These are phyloP conservation scores for Takashimella koratensis DNA, from an alignment of 1,284 basidiomycete species.

Conservation along the genomic window DNA sequence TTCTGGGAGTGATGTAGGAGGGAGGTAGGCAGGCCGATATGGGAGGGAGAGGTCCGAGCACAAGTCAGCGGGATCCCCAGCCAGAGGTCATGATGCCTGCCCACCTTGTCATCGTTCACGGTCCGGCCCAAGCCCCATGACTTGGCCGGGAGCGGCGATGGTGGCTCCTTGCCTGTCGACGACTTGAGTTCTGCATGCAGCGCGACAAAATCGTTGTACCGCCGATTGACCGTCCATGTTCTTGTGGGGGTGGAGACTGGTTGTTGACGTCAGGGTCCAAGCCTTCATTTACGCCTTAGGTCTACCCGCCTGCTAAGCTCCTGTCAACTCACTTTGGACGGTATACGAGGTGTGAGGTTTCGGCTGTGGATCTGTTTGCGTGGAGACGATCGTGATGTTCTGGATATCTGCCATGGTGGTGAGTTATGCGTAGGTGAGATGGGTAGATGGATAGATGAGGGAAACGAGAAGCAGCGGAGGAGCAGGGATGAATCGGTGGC, in stretches of 20 bases:
- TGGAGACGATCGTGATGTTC: constrained; percentile 44
- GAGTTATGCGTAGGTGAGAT: background rate
- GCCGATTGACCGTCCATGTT: constrained; percentile 87
- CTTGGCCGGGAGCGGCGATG: constrained; percentile 74
- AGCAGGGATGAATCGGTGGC: no score
- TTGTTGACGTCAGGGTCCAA: constrained; percentile 3
- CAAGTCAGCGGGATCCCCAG: background rate
- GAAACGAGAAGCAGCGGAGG: no score
- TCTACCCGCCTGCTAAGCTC: background rate
- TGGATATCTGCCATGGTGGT: constrained; percentile 44
- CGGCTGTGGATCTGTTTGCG: constrained; percentile 40
- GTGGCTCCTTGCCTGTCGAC: constrained; percentile 66
- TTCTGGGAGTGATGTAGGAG: constrained; percentile 41
- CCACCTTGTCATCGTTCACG: constrained; percentile 46
- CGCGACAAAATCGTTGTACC: constrained; percentile 89
- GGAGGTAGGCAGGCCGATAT: background rate
- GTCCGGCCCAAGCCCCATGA: constrained; percentile 56
- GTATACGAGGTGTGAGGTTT: constrained; percentile 48
- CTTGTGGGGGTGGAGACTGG: constrained; percentile 53
- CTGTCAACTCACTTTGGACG: constrained; percentile 37
- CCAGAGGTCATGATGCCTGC: no score
- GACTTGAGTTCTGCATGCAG: constrained; percentile 76
- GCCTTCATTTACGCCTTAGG: no score
- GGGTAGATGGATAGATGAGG: no score
- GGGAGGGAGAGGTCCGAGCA: background rate